Base-by-base conservation (phyloP, 495 filamentous ascomycete species). In the Lophium mytilinum region DNA sequence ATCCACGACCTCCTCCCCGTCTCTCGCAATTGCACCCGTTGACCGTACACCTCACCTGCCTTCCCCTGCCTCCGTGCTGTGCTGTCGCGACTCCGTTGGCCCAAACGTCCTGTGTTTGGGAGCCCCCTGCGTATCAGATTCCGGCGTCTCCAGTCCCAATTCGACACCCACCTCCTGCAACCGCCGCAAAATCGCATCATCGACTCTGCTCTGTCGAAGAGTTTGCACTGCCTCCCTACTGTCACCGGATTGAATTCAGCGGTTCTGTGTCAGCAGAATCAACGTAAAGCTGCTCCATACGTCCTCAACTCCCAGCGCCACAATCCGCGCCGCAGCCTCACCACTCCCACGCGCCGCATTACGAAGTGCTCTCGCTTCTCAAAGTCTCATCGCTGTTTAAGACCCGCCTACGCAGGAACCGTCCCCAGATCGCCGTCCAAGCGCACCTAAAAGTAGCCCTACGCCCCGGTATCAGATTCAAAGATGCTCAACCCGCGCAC, bases 401-500 rank as follows among this genome's bases (percentile, higher is more conserved):
- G 24, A 30, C 2, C 24, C 24, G 6, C 3, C 24, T 30, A 30
- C 24, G 24, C 24, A 30, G 24, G 24, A 30, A 30, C 24, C 24
- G 24, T 30, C 24, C 24, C 3, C 45, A 48, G 45, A 18, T 24
- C 6, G 14, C 21, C 7, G 21, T 48, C 45, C 15, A 48, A 48
- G 45, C 45, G 15, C 8, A 7, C 14, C 9, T 24, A 24, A 48
- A 48, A 48, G n/a, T 1, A 48, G 45, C 45, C 43, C 18, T 47
- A 47, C 43, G 43, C n/a, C 4, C 15, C 43, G 18, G 18, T 47
- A 47, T 47, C 43, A 48, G 45, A 48, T 21, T 48, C 45, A 21
- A 24, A 48, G 50, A 65, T 65, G 58, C 46, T 62, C 50, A 33
- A 58, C 50, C 56, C 55, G 42, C 51, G 56, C 51, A 40, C 63